Percentiles rank a stretch among this genome's conserved stretches.
Evolutionary conservation across 2,329 filamentous ascomycete genomes (phyloP).

Genomic region (Calonectria pseudoturangicola): DNA sequence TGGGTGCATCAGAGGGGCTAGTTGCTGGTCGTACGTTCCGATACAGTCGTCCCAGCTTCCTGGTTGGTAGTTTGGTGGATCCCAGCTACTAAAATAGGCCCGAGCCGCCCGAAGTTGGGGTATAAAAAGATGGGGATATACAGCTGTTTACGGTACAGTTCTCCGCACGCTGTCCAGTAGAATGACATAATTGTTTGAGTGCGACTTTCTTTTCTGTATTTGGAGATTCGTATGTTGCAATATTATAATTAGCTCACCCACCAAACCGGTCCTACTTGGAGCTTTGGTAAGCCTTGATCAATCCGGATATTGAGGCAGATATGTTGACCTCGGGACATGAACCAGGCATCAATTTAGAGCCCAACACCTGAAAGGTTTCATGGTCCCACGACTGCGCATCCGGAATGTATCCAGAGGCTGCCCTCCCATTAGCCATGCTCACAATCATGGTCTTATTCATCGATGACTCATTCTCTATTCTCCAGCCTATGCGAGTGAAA

Average conservation of each 20-base stretch:
- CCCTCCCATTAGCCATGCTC: not conserved
- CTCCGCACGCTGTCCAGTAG: not conserved
- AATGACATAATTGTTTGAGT: too few relatives aligned
- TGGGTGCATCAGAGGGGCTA: not conserved
- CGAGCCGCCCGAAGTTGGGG: not conserved
- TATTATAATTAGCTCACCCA: not conserved
- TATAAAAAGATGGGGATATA: too few relatives aligned
- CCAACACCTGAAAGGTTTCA: slow-evolving; percentile 11
- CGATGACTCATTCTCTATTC: not conserved
- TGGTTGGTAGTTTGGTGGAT: slow-evolving; percentile 3
- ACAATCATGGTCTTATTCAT: slow-evolving; percentile 18
- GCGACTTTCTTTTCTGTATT: too few relatives aligned
- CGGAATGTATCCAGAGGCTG: slow-evolving; percentile 2
- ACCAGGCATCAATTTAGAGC: not conserved
- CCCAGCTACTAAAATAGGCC: too few relatives aligned
- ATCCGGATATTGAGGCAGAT: not conserved
- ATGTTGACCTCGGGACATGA: slow-evolving; percentile 17
- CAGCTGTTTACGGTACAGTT: not conserved
- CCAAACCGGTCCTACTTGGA: not conserved
- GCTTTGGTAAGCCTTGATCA: not conserved
- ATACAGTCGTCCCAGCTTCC: slow-evolving; percentile 2
- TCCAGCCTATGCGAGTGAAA: not conserved
- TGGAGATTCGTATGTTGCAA: too few relatives aligned
- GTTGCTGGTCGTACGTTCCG: not conserved
- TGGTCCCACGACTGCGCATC: not conserved